These are phyloP conservation scores for Cinnamomum micranthum DNA, from an alignment of 164 flowering plant species.

Conservation along the genomic window DNA sequence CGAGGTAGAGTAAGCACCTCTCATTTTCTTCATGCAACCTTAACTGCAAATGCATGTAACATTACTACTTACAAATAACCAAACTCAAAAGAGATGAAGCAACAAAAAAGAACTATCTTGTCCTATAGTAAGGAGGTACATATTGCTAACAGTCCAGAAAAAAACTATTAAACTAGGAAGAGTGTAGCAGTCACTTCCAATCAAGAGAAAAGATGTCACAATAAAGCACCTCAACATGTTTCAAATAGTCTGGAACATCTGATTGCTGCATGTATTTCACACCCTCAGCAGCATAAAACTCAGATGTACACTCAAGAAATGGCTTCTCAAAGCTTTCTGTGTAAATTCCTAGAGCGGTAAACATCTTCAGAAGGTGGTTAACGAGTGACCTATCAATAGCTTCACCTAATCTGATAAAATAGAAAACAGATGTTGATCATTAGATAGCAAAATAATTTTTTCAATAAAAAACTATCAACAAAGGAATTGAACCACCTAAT, in stretches of 20 bases:
- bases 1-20: conserved; percentile 83
- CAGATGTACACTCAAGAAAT: conserved; percentile 88
- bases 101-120: not conserved
- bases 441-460: not conserved
- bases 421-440: not conserved
- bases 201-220: conserved; percentile 7
- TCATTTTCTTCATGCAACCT: conserved; percentile 98
- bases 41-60: conserved; percentile 38
- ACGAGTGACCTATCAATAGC: conserved; percentile 87
- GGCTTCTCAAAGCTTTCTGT: conserved; percentile 95
- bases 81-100: not conserved
- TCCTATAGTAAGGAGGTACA: not conserved
- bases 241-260: conserved; percentile 94
- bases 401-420: conserved; percentile 76
- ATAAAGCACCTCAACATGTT: conserved; percentile 86
- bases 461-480: not conserved
- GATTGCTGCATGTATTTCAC: conserved; percentile 93
- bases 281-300: conserved; percentile 98
- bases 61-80: conserved; percentile 3
- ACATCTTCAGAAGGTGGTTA: conserved; percentile 97
- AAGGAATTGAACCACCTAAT: not conserved
- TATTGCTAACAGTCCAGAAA: not conserved
- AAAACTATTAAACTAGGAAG: not conserved
- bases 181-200: not conserved
- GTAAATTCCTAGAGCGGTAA: conserved; percentile 90